These are phyloP conservation scores for Penicillium psychrofluorescens DNA, from an alignment of 495 filamentous ascomycete species.

Conservation along the genomic window DNA sequence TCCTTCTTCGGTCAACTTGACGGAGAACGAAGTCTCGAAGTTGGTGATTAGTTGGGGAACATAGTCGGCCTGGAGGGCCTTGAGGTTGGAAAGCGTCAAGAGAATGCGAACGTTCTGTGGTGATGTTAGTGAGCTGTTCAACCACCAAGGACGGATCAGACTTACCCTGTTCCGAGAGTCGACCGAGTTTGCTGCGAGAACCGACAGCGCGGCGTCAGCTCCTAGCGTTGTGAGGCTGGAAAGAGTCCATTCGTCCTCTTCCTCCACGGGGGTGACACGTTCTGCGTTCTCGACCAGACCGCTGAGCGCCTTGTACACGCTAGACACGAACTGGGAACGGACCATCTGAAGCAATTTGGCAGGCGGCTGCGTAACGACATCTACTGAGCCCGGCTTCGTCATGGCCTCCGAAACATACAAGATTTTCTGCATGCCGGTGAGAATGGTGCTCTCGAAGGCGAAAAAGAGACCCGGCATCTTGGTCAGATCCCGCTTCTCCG, in stretches of 20 bases:
- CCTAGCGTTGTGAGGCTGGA: conserved; percentile 20
- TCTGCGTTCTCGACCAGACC: conserved; percentile 96
- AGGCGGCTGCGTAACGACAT: conserved; percentile 76
- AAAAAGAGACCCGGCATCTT: conserved; percentile 81
- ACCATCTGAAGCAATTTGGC: conserved; percentile 81
- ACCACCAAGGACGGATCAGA: conserved; percentile 4
- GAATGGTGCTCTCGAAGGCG: conserved; percentile 68
- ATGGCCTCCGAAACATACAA: conserved; percentile 83
- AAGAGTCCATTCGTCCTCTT: conserved; percentile 49
- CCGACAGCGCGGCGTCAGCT: conserved; percentile 23
- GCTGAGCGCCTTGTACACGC: conserved; percentile 83
- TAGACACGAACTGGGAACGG: conserved; percentile 77
- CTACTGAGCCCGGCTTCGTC: conserved; percentile 54
- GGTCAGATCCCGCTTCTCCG: conserved; percentile 74
- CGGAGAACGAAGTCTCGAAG: conserved; percentile 84
- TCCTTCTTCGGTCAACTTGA: conserved; percentile 83
- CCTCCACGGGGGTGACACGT: conserved; percentile 50
- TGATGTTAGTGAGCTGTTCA: conserved; percentile 11
- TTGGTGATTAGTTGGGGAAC: conserved; percentile 76
- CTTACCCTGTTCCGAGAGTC: conserved; percentile 66
- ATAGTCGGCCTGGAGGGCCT: conserved; percentile 64
- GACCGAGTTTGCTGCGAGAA: conserved; percentile 46
- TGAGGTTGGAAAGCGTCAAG: conserved; percentile 84
- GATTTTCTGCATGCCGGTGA: conserved; percentile 85
- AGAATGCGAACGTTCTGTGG: conserved; percentile 81